Conservation (phyloP, 2,329 filamentous ascomycete species). For the Pseudocercospora crystallina region DNA sequence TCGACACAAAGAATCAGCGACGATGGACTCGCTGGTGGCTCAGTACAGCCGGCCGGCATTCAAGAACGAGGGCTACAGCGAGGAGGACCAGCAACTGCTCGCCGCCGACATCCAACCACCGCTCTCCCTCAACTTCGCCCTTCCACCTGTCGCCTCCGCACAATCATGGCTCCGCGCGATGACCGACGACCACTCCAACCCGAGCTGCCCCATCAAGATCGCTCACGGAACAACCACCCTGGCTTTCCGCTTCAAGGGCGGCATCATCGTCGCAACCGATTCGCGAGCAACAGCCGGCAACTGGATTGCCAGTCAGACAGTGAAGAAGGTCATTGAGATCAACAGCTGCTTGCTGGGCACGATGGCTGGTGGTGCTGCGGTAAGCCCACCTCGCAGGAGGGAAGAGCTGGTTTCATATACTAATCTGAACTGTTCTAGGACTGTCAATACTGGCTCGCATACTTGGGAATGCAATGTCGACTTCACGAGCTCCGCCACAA, state of each 20-base stretch:
- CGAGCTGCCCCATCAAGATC: conserved; percentile 97
- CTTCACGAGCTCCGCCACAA: conserved; percentile 99
- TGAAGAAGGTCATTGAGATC: conserved; percentile 99
- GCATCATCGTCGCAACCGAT: conserved; percentile 97
- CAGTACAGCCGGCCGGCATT: conserved; percentile 81
- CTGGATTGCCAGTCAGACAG: conserved; percentile 99
- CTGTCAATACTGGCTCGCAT: conserved; percentile 99
- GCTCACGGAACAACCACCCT: conserved; percentile 98
- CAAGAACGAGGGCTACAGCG: conserved; percentile 71
- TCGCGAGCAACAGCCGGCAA: conserved; percentile 95
- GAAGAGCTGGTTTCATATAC: conserved; percentile 4
- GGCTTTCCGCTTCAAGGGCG: conserved; percentile 95
- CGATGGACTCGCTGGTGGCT: conserved; percentile 90
- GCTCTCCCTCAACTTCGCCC: conserved; percentile 88
- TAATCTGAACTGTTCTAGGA: conserved; percentile 56
- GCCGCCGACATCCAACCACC: conserved; percentile 69
- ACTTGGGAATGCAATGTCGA: conserved; percentile 97
- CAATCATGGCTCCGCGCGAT: conserved; percentile 93
- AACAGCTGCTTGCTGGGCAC: conserved; percentile 91
- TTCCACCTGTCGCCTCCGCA: conserved; percentile 87
- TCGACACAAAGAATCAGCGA: conserved; percentile 17
- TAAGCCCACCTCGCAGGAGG: conserved; percentile 46
- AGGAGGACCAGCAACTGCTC: conserved; percentile 61
- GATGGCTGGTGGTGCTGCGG: conserved; percentile 96
- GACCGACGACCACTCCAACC: conserved; percentile 96